Percentiles rank a stretch among this genome's conserved stretches.
phyloP scores from a whole-genome alignment of 148 eudicot genomes.

The Fallopia convolvulus region DNA sequence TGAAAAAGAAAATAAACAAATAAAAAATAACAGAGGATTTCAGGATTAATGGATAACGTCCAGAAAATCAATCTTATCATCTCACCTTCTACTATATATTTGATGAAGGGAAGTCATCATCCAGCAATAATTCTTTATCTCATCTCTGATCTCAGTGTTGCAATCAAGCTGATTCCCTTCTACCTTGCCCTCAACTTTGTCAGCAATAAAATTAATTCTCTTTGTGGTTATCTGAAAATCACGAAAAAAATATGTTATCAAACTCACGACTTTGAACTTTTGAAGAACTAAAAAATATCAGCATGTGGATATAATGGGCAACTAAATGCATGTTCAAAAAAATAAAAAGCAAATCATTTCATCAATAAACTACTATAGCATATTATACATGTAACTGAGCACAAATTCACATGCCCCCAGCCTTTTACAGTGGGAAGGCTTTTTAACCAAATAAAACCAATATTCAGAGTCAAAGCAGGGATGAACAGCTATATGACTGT shows the following conservation, averaged over 20 bases:
- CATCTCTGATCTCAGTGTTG: constrained; percentile 33
- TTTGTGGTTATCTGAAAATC: constrained; percentile 71
- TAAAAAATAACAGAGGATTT: neutral
- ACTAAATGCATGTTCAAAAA: neutral
- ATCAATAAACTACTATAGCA: neutral
- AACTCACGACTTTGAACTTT: neutral
- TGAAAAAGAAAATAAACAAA: neutral
- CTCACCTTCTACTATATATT: constrained; percentile 95
- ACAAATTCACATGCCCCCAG: neutral
- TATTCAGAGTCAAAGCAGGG: neutral
- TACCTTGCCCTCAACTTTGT: constrained; percentile 38
- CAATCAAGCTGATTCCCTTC: constrained; percentile 36
- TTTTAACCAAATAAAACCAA: neutral
- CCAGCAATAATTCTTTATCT: constrained; percentile 86
- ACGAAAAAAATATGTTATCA: neutral
- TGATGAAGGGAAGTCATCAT: constrained; percentile 86
- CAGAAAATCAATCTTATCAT: constrained; percentile 10
- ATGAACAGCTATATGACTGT: neutral
- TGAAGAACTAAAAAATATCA: neutral
- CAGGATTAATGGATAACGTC: neutral
- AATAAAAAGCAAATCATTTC: neutral
- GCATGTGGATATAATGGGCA: neutral
- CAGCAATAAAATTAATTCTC: constrained; percentile 83
- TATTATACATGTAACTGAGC: neutral
- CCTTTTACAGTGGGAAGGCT: neutral